Percentiles rank a stretch among this genome's conserved stretches.
phyloP scores from a whole-genome alignment of 768 basidiomycete species.

The Kwoniella newhampshirensis region DNA sequence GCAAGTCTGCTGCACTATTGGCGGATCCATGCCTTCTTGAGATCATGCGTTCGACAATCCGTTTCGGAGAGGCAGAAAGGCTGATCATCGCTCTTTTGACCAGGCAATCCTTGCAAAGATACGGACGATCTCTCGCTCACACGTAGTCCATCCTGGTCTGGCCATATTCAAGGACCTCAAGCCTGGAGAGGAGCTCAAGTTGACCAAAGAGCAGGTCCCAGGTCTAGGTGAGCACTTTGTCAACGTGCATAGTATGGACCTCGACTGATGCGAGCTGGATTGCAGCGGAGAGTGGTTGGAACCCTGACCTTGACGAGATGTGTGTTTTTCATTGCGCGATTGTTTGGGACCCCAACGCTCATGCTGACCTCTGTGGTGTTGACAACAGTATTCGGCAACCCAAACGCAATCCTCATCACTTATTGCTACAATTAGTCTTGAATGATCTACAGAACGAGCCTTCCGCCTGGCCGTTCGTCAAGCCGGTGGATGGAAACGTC shows the following conservation, averaged over 20 bases:
- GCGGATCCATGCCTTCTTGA: constrained; percentile 20
- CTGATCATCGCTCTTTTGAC: background rate
- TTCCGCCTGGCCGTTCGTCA: constrained; percentile 80
- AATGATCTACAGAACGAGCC: constrained; percentile 74
- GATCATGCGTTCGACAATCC: background rate
- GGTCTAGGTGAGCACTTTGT: constrained; percentile 67
- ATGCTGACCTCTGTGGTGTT: background rate
- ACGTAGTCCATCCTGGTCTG: constrained; percentile 77
- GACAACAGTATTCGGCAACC: constrained; percentile 53
- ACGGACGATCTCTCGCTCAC: constrained; percentile 77
- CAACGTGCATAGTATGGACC: background rate
- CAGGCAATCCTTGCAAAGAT: constrained; percentile 83
- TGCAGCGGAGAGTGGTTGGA: constrained; percentile 91
- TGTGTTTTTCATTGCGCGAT: constrained; percentile 54
- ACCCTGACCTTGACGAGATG: constrained; percentile 72
- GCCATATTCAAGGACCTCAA: constrained; percentile 68
- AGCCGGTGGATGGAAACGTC: constrained; percentile 74
- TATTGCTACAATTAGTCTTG: constrained; percentile 75
- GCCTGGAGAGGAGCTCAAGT: constrained; percentile 52
- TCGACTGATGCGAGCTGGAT: constrained; percentile 17
- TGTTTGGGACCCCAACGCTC: background rate
- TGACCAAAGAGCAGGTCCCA: constrained; percentile 77
- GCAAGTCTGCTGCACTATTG: constrained; percentile 37
- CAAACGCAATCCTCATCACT: constrained; percentile 59
- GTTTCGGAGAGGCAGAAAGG: background rate